Evolutionary conservation across 2,329 filamentous ascomycete species (phyloP), one percentile per base, ranked within the genome.

Genomic region (Orbilia blumenaviensis): DNA sequence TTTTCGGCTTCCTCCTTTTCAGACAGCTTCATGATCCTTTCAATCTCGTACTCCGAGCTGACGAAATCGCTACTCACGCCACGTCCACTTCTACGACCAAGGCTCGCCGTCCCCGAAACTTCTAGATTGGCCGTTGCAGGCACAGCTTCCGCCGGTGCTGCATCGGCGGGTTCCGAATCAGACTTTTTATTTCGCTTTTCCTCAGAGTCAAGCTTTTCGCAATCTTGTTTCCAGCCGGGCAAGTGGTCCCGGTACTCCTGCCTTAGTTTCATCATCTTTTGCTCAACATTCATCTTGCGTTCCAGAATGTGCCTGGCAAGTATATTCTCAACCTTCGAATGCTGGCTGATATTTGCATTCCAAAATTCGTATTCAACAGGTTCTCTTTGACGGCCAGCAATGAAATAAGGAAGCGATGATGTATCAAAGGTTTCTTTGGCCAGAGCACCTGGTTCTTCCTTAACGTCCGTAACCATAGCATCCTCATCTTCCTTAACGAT

Each of bases 1-100:
- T 69, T 64, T 23, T 77, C 79, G 32, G 78, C 78, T 46, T 79
- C 79, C 36, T 80, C 78, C 52, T 80, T 78, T 44, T 80, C 80
- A 46, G 64, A 66, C 36, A 80, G 62, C 41, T 78, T 78, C 56
- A 80, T 69, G n/a, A 81, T 78, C 36, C 79, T 66, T 67, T 80
- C 77, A 66, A 81, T 79, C 64, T 81, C 79, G 34, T 80, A 80
- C 67, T 80, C 80, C 36, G 78, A 80, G 32, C 78, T 78, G 46
- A 80, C 79, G 42, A 80, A 78, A 54, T 80, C 80, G 12, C 78
- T 78, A 21, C 60, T 62, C 27, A 77, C 72, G 34, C 75, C 78
- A 36, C 74, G 78, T 48, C 80, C 76, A n/a, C 78, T 79, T 36
- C 79, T 72, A 16, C 80, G 76, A 27, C 79, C 78, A 44, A 77